A percentile compares a stretch with the other conserved stretches of the same genome.
These are phyloP conservation scores for Litchi chinensis DNA, from an alignment of 345 rosid genomes.

Conservation along the genomic window DNA sequence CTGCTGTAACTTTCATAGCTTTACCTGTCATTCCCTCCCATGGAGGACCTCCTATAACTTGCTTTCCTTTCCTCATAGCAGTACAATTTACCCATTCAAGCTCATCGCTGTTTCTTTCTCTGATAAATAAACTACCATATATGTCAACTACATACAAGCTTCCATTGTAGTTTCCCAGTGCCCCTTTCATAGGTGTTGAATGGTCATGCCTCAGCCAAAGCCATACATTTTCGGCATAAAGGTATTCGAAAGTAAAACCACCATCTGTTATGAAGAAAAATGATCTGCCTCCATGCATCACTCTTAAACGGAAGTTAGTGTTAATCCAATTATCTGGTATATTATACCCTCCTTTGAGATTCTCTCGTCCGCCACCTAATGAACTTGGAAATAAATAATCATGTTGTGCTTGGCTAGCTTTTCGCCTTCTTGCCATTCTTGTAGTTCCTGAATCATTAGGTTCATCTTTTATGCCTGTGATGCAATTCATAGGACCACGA, in stretches of 20 bases:
- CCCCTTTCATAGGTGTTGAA: constrained; percentile 58
- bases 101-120: constrained; percentile 53
- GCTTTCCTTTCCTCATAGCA: constrained; percentile 55
- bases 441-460: constrained; percentile 42
- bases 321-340: constrained; percentile 45
- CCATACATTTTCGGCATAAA: constrained; percentile 59
- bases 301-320: constrained; percentile 49
- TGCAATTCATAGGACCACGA: constrained; percentile 61
- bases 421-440: constrained; percentile 52
- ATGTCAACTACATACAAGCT: constrained; percentile 61
- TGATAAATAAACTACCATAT: constrained; percentile 52
- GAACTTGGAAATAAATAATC: constrained; percentile 42
- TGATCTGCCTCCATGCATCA: constrained; percentile 58
- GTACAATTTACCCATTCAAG: constrained; percentile 67
- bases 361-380: constrained; percentile 10
- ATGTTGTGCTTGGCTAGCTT: constrained; percentile 42
- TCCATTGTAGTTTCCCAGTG: constrained; percentile 64
- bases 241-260: constrained; percentile 63
- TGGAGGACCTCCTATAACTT: constrained; percentile 60
- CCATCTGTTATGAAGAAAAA: constrained; percentile 56
- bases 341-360: constrained; percentile 28
- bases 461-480: constrained; percentile 56
- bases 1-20: constrained; percentile 47
- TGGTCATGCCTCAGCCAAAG: constrained; percentile 74
- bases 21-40: constrained; percentile 63